phyloP scores from a whole-genome alignment of 441 rosid species.

The Erysimum pusillum region DNA sequence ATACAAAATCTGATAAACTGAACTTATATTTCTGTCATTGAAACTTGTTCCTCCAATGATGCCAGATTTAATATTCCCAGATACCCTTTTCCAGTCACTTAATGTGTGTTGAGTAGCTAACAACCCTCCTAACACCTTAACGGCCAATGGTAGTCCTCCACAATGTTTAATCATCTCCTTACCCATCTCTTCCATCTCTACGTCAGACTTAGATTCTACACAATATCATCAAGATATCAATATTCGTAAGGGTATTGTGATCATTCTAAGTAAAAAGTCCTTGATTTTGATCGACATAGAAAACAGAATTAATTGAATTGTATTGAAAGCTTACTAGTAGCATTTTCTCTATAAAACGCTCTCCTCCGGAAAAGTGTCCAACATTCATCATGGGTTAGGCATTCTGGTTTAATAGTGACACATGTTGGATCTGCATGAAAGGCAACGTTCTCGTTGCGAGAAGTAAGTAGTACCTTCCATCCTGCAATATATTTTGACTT shows the following conservation, averaged over 20 bases:
- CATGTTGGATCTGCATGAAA: conserved; percentile 27
- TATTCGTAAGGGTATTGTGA: neutral
- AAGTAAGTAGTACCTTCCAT: conserved; percentile 42
- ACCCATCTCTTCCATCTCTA: conserved; percentile 19
- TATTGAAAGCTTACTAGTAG: neutral
- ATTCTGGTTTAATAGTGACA: conserved; percentile 23
- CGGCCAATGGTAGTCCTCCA: conserved; percentile 11
- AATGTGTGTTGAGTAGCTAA: neutral
- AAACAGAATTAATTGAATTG: neutral
- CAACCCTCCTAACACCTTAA: conserved; percentile 31
- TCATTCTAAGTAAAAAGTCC: too few relatives aligned
- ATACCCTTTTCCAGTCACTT: conserved; percentile 19
- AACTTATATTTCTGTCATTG: neutral
- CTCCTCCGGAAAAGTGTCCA: conserved; percentile 32
- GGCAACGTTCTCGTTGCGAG: conserved; percentile 34
- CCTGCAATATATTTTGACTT: neutral
- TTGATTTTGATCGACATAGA: too few relatives aligned
- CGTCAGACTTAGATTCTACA: neutral
- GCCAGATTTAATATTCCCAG: conserved; percentile 7
- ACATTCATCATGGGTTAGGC: conserved; percentile 28
- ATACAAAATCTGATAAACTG: conserved; percentile 12
- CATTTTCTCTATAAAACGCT: conserved; percentile 22
- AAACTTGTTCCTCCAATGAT: neutral
- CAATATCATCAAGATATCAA: neutral
- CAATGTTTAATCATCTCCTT: conserved; percentile 4